Evolutionary conservation across 495 filamentous ascomycete genomes (phyloP).

Genomic region (Xylaria acuta): DNA sequence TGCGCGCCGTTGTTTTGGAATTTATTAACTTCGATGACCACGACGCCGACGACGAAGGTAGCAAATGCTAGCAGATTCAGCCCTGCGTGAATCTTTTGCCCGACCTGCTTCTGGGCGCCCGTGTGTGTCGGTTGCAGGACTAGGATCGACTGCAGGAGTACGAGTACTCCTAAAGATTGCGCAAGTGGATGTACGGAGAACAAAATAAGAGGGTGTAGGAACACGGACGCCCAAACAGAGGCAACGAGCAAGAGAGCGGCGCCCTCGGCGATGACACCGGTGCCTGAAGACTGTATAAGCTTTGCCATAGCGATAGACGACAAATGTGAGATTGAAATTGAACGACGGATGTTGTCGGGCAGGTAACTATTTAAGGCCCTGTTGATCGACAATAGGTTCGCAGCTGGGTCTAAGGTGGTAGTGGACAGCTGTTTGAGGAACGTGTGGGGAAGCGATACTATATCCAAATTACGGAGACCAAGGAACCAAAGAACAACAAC

Average conservation of each 20-base stretch:
- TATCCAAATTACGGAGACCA: conserved; percentile 5
- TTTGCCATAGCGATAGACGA: conserved; percentile 55
- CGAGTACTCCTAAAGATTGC: conserved; percentile 74
- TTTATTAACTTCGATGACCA: conserved; percentile 87
- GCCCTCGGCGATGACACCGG: conserved; percentile 47
- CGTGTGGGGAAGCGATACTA: conserved; percentile 12
- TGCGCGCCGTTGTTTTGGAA: conserved; percentile 63
- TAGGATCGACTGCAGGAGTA: conserved; percentile 79
- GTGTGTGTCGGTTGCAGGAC: conserved; percentile 89
- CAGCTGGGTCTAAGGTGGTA: not conserved
- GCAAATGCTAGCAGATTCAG: conserved; percentile 69
- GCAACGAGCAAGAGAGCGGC: conserved; percentile 65
- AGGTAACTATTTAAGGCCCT: not conserved
- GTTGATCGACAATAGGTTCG: not conserved
- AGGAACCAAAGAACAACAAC: conserved; percentile 1
- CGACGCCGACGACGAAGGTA: conserved; percentile 68
- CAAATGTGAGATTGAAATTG: conserved; percentile 53
- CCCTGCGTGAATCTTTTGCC: conserved; percentile 70
- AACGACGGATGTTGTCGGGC: conserved; percentile 1
- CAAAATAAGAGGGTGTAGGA: conserved; percentile 68
- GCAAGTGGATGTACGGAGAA: conserved; percentile 90
- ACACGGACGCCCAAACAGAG: conserved; percentile 75
- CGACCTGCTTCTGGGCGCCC: conserved; percentile 70
- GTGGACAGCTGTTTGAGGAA: not conserved
- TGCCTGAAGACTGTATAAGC: conserved; percentile 57